phyloP scores from a whole-genome alignment of 106 monocot species.

The Allium sativum region DNA sequence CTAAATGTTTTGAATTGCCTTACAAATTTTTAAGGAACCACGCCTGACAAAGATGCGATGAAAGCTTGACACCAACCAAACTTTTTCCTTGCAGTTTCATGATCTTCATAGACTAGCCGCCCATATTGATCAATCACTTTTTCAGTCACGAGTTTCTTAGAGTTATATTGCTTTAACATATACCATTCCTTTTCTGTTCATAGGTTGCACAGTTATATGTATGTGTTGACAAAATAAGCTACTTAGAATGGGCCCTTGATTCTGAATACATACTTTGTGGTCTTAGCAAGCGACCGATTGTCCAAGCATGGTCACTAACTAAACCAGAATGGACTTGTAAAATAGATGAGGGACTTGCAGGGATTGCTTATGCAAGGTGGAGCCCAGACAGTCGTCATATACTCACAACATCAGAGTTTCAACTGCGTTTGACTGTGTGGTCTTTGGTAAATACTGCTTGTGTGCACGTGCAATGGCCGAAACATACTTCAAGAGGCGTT shows the following conservation, averaged over 20 bases:
- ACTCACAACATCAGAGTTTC: conserved; percentile 92
- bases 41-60: too few species aligned
- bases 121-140: too few species aligned
- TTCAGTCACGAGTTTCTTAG: too few species aligned
- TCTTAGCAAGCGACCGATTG: conserved; percentile 82
- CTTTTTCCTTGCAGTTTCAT: too few species aligned
- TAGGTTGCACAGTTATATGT: conserved; percentile 80
- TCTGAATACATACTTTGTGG: conserved; percentile 94
- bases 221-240: conserved; percentile 92
- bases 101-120: too few species aligned
- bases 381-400: conserved; percentile 99
- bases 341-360: conserved; percentile 88
- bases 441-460: conserved; percentile 89
- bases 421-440: conserved; percentile 95
- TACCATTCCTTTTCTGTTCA: not conserved
- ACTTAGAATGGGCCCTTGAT: conserved; percentile 88
- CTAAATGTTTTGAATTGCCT: too few species aligned
- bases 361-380: conserved; percentile 92
- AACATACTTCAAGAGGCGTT: conserved; percentile 68
- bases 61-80: too few species aligned
- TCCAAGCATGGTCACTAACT: conserved; percentile 92
- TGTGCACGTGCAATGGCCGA: conserved; percentile 91
- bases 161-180: too few species aligned
- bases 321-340: conserved; percentile 94
- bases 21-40: too few species aligned